Evolutionary conservation across 1,139 yeast genomes (phyloP), one percentile per base, ranked within the genome.

Genomic region (Magnusiomyces tetraspermus): DNA sequence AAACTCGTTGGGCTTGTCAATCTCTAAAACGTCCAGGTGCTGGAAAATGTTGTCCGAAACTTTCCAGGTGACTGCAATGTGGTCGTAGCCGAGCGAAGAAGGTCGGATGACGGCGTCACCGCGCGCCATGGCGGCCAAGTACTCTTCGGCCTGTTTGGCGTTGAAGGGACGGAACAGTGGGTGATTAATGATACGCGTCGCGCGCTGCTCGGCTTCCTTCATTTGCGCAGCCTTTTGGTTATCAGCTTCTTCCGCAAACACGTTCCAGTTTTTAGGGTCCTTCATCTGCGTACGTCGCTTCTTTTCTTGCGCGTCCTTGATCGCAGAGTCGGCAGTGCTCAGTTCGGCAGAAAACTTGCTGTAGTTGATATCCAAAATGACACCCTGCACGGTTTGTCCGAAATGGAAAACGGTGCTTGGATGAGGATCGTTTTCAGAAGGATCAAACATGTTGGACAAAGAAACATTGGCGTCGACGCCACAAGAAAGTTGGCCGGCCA

Each of bases 61-160:
- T 67, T 92, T 92, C 97, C 98, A 92, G 0, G 99, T 92, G 42
- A 90, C 85, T 1, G 96, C 90, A 61, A 92, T 76, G 67, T 82
- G 96, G 59, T 87, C 85, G 45, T 80, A 76, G 37, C 98, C 98
- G 57, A 83, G 82, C 6, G 96, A 87, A 0, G 97, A 89, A 11
- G 97, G 98, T 61, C 99, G 80, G 54, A 92, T 87, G 33, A 94
- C 95, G 71, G 89, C 80, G 62, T 88, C 96, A 50, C 99, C 99
- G 56, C 90, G 83, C 48, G 83, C 80, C 67, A 85, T 79, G 17
- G 96, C 86, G 13, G 97, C 96, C 63, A 92, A 76, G 62, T 77
- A 90, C 62, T 87, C 95, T 68, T 92, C 97, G 0, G 99, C 97
- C 71, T 92, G 97, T 57, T 76, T 77, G 57, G 85, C 79, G 62